These are phyloP conservation scores for Scheffersomyces quercinus DNA, from an alignment of 1,139 yeast species.

Conservation along the genomic window DNA sequence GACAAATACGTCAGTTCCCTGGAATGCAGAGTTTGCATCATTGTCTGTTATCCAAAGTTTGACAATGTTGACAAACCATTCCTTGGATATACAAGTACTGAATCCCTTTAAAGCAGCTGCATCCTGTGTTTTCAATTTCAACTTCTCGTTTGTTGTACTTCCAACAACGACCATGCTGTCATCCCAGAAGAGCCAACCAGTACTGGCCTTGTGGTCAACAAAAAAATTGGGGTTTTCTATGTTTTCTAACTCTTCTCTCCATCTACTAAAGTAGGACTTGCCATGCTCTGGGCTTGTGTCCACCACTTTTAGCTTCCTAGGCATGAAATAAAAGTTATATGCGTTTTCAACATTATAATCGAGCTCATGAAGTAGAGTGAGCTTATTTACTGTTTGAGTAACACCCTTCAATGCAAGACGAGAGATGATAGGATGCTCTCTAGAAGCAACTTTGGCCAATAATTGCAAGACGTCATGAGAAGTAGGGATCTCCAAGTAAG, in stretches of 20 bases:
- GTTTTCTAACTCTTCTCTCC: conserved; percentile 57
- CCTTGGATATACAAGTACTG: conserved; percentile 48
- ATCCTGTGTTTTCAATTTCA: conserved; percentile 42
- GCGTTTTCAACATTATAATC: conserved; percentile 52
- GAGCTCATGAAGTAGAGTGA: conserved; percentile 53
- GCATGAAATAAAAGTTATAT: conserved; percentile 41
- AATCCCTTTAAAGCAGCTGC: conserved; percentile 40
- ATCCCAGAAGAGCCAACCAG: conserved; percentile 86
- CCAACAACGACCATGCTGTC: conserved; percentile 50
- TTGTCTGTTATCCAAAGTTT: conserved; percentile 63
- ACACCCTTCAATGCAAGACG: conserved; percentile 65
- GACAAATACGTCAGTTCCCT: conserved; percentile 60
- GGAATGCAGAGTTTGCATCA: conserved; percentile 61
- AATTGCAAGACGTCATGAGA: conserved; percentile 44
- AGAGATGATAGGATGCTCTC: conserved; percentile 73
- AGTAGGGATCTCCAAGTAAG: conserved; percentile 52
- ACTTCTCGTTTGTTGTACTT: conserved; percentile 20
- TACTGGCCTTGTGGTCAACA: conserved; percentile 55
- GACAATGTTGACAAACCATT: conserved; percentile 60
- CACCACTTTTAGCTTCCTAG: conserved; percentile 40
- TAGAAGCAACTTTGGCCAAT: conserved; percentile 54
- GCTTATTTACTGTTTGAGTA: conserved; percentile 54
- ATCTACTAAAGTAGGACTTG: conserved; percentile 40
- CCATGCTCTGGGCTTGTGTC: conserved; percentile 38
- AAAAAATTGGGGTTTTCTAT: conserved; percentile 50